Conservation (phyloP, 2,329 filamentous ascomycete species). For the Shiraia sp. region DNA sequence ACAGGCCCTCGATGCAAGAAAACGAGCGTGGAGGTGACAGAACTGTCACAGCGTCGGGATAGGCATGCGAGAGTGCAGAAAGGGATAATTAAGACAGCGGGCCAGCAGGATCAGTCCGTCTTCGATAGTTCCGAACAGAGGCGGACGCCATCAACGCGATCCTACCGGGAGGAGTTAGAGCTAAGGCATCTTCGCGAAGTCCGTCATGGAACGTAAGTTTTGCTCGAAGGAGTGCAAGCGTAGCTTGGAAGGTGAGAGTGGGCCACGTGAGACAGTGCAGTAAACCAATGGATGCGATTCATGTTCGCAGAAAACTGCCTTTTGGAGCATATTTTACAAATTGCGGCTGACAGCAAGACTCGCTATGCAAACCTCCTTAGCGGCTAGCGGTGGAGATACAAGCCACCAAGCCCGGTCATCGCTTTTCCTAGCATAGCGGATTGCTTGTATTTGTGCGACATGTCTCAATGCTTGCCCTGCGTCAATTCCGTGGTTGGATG, state of each 20-base stretch:
- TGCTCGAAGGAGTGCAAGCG: constrained; percentile 5
- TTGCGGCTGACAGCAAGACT: constrained; percentile 17
- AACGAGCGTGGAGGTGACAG: constrained; percentile 21
- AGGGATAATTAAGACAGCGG: constrained; percentile 28
- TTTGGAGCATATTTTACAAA: constrained; percentile 6
- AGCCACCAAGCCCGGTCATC: constrained; percentile 17
- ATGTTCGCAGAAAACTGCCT: constrained; percentile 7
- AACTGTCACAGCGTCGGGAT: constrained; percentile 17
- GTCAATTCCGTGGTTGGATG: constrained; percentile 4
- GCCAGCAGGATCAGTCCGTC: constrained; percentile 14
- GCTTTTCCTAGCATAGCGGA: constrained; percentile 17
- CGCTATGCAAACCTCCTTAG: constrained; percentile 7
- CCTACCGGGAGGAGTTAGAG: constrained; percentile 15
- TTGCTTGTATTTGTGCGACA: constrained; percentile 27
- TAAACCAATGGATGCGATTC: constrained; percentile 6
- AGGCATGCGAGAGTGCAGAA: constrained; percentile 15
- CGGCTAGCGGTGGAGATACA: constrained; percentile 19
- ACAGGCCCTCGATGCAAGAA: constrained; percentile 24
- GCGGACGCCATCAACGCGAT: constrained; percentile 13
- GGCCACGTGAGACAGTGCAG: constrained; percentile 1
- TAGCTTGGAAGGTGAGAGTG: constrained; percentile 1
- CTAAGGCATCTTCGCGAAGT: constrained; percentile 13
- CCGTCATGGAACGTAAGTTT: constrained; percentile 10
- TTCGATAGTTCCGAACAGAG: constrained; percentile 11
- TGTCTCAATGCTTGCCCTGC: constrained; percentile 8